A percentile compares a stretch with the other conserved stretches of the same genome.
These are phyloP conservation scores for Trametes meyenii DNA, from an alignment of 768 basidiomycete species.

Conservation along the genomic window DNA sequence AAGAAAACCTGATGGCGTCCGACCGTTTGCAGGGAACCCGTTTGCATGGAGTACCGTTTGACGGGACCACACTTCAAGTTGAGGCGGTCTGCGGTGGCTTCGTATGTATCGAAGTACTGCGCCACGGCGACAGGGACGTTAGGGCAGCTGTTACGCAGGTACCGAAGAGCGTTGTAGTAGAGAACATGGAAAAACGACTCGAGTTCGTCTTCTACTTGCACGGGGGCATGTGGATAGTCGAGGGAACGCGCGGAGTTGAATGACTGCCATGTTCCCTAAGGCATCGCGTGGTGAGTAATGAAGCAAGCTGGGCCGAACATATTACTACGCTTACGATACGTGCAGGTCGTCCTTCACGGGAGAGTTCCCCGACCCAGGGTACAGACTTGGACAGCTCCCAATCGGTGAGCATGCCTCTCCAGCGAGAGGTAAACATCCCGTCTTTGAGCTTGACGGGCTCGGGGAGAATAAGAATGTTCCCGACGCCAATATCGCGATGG, in stretches of 20 bases:
- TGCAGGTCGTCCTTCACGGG: neutral
- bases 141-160: neutral
- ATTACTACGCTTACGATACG: neutral
- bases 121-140: neutral
- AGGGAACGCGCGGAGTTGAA: slow-evolving; percentile 22
- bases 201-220: slow-evolving; percentile 22
- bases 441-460: neutral
- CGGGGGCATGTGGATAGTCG: slow-evolving; percentile 9
- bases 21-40: neutral
- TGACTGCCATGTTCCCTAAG: slow-evolving; percentile 26
- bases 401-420: neutral
- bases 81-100: neutral
- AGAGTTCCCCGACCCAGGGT: neutral
- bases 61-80: neutral
- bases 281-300: neutral
- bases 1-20: neutral
- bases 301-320: too few relatives aligned
- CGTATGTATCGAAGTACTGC: slow-evolving; percentile 3
- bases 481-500: slow-evolving; percentile 15
- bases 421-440: neutral
- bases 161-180: slow-evolving; percentile 1
- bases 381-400: slow-evolving; percentile 10
- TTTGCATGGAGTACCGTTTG: neutral
- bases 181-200: slow-evolving; percentile 26
- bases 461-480: slow-evolving; percentile 11